A percentile compares a stretch with the other conserved stretches of the same genome.
Conservation (phyloP, 345 rosid genomes). For the Eucalyptus lansdowneana region DNA sequence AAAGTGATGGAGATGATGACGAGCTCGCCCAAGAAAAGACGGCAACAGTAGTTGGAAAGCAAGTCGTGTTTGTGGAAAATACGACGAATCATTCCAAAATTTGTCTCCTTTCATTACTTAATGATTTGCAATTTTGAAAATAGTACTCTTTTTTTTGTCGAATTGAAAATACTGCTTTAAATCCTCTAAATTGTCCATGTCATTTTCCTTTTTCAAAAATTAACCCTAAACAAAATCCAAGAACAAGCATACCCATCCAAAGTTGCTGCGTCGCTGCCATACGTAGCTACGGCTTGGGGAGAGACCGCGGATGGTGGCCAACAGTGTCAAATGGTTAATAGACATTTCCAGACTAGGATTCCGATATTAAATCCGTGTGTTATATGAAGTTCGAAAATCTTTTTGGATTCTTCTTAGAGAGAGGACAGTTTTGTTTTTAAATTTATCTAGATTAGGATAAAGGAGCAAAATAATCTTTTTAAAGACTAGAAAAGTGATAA, state of each 20-base stretch:
- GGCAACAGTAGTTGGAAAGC: background rate
- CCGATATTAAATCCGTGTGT: background rate
- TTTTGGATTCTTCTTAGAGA: background rate
- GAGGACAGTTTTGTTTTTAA: background rate
- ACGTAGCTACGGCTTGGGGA: background rate
- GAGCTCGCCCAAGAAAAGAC: background rate
- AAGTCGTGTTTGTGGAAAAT: background rate
- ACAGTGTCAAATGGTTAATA: background rate
- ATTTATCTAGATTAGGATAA: background rate
- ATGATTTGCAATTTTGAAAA: background rate
- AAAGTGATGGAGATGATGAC: background rate
- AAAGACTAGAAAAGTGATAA: background rate
- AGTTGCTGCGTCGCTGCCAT: background rate
- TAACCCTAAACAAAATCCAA: background rate
- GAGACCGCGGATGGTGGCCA: background rate
- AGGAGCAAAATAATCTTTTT: background rate
- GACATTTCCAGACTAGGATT: background rate
- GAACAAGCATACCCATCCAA: background rate
- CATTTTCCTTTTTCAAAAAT: background rate
- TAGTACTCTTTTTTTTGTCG: too few species aligned
- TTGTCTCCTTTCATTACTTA: background rate
- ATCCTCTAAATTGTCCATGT: background rate
- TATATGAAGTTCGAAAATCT: background rate
- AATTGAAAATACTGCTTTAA: background rate
- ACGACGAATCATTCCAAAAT: background rate